Percentiles rank a stretch among this genome's conserved stretches.
Evolutionary conservation across 2,329 filamentous ascomycete species (phyloP).

Genomic region (Pyricularia sp.): DNA sequence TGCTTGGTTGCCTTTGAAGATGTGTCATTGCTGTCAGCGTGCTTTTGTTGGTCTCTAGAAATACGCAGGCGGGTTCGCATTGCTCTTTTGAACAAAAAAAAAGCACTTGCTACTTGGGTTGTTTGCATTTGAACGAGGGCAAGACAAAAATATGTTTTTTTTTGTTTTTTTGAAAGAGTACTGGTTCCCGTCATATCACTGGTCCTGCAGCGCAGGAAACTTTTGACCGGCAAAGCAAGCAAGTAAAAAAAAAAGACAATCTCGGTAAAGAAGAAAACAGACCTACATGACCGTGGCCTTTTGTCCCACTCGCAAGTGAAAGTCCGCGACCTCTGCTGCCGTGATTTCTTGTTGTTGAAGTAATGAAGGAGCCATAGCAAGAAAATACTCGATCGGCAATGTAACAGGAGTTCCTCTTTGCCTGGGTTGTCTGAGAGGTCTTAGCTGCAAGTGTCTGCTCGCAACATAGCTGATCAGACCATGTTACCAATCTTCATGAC

Average conservation of each 20-base stretch:
- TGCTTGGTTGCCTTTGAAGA: not conserved
- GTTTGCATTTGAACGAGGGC: not conserved
- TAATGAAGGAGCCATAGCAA: too few species aligned
- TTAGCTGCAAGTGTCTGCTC: not conserved
- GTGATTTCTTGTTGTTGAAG: too few species aligned
- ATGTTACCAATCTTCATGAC: too few species aligned
- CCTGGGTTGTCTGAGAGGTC: not conserved
- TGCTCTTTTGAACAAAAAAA: not conserved
- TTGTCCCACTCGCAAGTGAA: not conserved
- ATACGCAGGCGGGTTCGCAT: not conserved
- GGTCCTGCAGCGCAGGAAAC: not conserved
- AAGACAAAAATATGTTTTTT: not conserved
- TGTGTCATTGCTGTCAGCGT: not conserved
- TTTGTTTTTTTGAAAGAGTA: not conserved
- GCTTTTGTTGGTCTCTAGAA: not conserved
- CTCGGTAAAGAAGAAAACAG: not conserved
- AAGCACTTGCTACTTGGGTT: not conserved
- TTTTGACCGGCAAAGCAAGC: not conserved
- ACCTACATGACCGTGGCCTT: not conserved
- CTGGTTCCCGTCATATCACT: not conserved
- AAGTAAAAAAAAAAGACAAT: not conserved
- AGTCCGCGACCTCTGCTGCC: too few species aligned
- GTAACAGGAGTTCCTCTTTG: not conserved
- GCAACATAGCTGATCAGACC: too few species aligned
- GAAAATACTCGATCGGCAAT: too few species aligned